Percentiles rank a stretch among this genome's conserved stretches.
These are phyloP conservation scores for Crithidia bombi DNA, from an alignment of 208 protist species.

Conservation along the genomic window DNA sequence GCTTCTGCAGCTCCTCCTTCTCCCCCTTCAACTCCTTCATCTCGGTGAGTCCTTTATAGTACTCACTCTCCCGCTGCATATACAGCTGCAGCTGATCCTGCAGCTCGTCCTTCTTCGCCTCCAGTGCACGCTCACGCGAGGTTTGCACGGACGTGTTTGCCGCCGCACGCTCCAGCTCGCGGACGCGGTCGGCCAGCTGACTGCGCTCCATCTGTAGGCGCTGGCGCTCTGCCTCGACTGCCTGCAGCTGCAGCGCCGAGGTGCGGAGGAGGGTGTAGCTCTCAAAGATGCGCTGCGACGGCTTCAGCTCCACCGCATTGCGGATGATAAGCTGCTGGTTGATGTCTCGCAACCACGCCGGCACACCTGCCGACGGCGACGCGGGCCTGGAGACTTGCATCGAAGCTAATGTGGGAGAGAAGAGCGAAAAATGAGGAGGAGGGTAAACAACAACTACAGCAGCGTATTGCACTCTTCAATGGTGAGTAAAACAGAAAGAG, in stretches of 20 bases:
- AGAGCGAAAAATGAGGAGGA: not conserved
- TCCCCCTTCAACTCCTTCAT: slow-evolving; percentile 31
- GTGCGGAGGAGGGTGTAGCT: slow-evolving; percentile 47
- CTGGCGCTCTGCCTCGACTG: slow-evolving; percentile 40
- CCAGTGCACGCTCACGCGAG: slow-evolving; percentile 51
- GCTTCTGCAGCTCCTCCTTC: slow-evolving; percentile 22
- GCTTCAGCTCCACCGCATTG: slow-evolving; percentile 60
- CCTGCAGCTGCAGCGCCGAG: slow-evolving; percentile 44
- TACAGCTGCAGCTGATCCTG: slow-evolving; percentile 52
- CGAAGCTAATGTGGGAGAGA: too few relatives aligned
- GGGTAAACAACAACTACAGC: not conserved
- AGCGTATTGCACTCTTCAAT: too few relatives aligned
- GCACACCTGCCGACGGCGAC: not conserved
- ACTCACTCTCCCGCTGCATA: slow-evolving; percentile 55
- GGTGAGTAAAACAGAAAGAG: too few relatives aligned
- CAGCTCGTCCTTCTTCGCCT: slow-evolving; percentile 47
- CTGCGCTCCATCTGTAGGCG: slow-evolving; percentile 41
- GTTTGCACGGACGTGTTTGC: slow-evolving; percentile 47
- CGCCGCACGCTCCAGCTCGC: slow-evolving; percentile 50
- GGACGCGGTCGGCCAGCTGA: slow-evolving; percentile 44
- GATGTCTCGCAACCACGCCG: slow-evolving; percentile 41
- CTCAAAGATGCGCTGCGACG: slow-evolving; percentile 47
- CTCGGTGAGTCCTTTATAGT: slow-evolving; percentile 56
- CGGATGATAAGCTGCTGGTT: slow-evolving; percentile 51
- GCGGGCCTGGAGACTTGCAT: slow-evolving; percentile 18